Evolutionary conservation across 306 rosid genomes (phyloP), one percentile per base, ranked within the genome.

Genomic region (Lagenaria siceraria): DNA sequence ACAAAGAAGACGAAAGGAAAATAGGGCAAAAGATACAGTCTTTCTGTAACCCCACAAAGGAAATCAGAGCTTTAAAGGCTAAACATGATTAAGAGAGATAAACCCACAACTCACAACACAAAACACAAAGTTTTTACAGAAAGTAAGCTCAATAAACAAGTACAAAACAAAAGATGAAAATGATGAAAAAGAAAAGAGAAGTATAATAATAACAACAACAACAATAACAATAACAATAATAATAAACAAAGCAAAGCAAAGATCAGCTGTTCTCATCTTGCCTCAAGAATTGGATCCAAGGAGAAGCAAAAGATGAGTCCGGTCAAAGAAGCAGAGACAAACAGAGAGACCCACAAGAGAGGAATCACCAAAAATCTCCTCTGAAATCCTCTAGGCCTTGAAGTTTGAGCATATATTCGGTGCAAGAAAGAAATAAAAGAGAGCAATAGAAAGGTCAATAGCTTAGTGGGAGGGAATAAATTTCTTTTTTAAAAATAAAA

Each of bases 211-310:
- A 43, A 46, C 19, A 35, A 40, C 9, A 49, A 15, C 4, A 17
- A 46, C 49, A 43, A 49, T 4, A 48, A 49, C n/a, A 49, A 1
- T 51, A 17, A 40, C 11, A 69, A 42, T 17, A 70, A 25, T 51
- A 48, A 69, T 31, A 33, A 65, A 65, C 51, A 65, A 78, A 75
- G 10, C 72, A 65, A 78, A 75, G 11, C 78, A 80, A 72, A 78
- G 81, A 81, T 24, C 58, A 80, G 59, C 81, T 58, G 81, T 82
- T 62, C 48, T 81, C 79, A 48, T 31, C 76, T 80, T 88, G 86
- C 93, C 89, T 48, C 59, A 84, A 62, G 80, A 71, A 85, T 61
- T 83, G 91, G 97, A 92, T 94, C 98, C 90, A 75, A 83, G 82
- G 80, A 85, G 82, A 77, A 83, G 74, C 70, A 78, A 81, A 36